These are phyloP conservation scores for Coniochaeta sp. DNA, from an alignment of 2,329 filamentous ascomycete genomes.

Conservation along the genomic window DNA sequence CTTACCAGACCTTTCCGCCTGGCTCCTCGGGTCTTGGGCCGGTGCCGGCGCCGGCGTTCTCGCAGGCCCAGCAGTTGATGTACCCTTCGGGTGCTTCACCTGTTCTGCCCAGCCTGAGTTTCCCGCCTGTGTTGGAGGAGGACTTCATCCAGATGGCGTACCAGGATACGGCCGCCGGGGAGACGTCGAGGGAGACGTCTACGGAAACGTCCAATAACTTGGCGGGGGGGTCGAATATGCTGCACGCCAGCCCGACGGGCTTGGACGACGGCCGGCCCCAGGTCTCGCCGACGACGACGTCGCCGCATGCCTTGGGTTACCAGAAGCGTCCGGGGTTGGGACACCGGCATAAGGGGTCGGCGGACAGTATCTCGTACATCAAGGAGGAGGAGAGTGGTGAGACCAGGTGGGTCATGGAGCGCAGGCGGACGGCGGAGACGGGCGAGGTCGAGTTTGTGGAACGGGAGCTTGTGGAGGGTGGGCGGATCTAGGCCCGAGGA, in stretches of 20 bases:
- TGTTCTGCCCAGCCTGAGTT: slow-evolving; percentile 4
- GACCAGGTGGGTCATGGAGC: slow-evolving; percentile 62
- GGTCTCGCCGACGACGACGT: slow-evolving; percentile 3
- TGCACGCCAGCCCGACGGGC: not conserved
- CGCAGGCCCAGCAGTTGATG: not conserved
- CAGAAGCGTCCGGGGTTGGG: slow-evolving; percentile 26
- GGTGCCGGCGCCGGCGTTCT: not conserved
- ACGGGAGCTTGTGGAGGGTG: slow-evolving; percentile 54
- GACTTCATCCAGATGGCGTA: not conserved
- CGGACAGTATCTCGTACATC: slow-evolving; percentile 64
- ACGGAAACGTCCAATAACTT: too few relatives aligned
- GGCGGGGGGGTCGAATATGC: not conserved
- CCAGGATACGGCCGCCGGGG: not conserved
- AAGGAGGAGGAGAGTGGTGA: slow-evolving; percentile 55
- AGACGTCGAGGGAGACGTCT: too few relatives aligned
- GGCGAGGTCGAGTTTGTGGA: slow-evolving; percentile 60
- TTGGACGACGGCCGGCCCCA: slow-evolving; percentile 3
- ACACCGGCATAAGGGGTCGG: slow-evolving; percentile 47
- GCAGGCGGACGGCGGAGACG: slow-evolving; percentile 56
- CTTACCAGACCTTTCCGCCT: not conserved
- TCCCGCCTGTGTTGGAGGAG: slow-evolving; percentile 7
- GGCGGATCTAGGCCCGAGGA: slow-evolving; percentile 32
- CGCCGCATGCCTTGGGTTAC: too few relatives aligned
- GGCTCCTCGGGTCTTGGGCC: not conserved
- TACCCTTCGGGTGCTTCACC: not conserved